Conservation (phyloP, 164 flowering plant species). For the Pachysandra terminalis region DNA sequence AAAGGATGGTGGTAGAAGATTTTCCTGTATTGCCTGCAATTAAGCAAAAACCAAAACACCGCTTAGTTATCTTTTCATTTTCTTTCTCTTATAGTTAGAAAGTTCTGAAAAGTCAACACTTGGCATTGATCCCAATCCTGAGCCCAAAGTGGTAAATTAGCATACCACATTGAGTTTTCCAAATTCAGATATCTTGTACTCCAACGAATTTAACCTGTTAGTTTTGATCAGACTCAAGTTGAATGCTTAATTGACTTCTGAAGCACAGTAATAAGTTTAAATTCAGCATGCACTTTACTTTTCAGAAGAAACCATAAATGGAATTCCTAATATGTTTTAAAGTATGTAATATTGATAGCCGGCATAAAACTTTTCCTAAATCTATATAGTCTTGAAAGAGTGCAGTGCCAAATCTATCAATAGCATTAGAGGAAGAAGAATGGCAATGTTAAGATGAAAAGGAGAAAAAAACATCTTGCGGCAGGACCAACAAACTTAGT, state of each 20-base stretch:
- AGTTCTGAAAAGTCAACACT: background rate
- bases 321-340: no score
- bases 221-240: background rate
- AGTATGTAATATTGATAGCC: no score
- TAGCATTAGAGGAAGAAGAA: no score
- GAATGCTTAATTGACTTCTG: background rate
- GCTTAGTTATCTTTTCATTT: background rate
- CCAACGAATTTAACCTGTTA: background rate
- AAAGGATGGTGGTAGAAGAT: conserved; percentile 64
- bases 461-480: no score
- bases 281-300: background rate
- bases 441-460: no score
- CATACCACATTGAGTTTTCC: background rate
- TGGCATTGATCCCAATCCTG: background rate
- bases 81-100: background rate
- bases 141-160: background rate
- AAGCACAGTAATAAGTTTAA: background rate
- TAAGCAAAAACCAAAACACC: conserved; percentile 4
- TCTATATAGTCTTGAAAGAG: no score
- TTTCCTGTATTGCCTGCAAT: conserved; percentile 70
- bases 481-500: background rate
- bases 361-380: no score
- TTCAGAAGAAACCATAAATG: background rate
- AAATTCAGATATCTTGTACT: background rate
- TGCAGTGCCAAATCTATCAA: no score